Evolutionary conservation across 1,284 basidiomycete species (phyloP).

Genomic region (Melampsora larici-populina): DNA sequence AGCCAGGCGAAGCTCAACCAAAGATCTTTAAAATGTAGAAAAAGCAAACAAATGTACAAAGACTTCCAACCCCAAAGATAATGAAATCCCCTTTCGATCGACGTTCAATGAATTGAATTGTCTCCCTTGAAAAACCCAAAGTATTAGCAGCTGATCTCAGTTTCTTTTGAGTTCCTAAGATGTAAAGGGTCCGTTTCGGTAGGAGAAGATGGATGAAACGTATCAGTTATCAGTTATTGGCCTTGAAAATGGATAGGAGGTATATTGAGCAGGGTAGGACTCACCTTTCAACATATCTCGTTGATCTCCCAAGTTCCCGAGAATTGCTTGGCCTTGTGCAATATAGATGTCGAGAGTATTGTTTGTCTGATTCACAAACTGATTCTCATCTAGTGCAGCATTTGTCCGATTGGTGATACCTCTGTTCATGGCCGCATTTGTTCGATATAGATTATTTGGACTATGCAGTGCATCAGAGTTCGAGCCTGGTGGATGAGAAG

Average conservation of each 20-base stretch:
- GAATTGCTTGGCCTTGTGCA: constrained; percentile 78
- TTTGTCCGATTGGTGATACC: constrained; percentile 9
- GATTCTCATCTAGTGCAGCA: constrained; percentile 75
- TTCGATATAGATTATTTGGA: constrained; percentile 19
- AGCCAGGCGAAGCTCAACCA: constrained; percentile 7
- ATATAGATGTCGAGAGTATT: constrained; percentile 79
- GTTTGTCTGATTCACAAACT: constrained; percentile 77
- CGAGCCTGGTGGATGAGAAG: constrained; percentile 52
- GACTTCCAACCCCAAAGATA: constrained; percentile 27
- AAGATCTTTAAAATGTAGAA: constrained; percentile 41
- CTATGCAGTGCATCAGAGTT: constrained; percentile 60
- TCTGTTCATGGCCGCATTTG: constrained; percentile 23
- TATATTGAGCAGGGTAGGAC: constrained; percentile 1
- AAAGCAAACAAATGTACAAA: constrained; percentile 35
- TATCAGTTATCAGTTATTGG: background rate
- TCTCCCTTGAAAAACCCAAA: constrained; percentile 80
- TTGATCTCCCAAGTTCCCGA: constrained; percentile 86
- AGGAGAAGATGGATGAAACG: background rate
- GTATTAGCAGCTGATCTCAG: constrained; percentile 86
- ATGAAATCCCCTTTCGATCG: constrained; percentile 64
- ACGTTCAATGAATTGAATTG: constrained; percentile 90
- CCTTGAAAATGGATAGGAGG: background rate
- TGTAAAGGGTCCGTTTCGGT: background rate
- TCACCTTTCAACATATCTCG: constrained; percentile 75
- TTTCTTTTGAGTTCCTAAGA: constrained; percentile 67